Evolutionary conservation across 1,284 basidiomycete species (phyloP).

Genomic region (Taiwanofungus camphoratus): DNA sequence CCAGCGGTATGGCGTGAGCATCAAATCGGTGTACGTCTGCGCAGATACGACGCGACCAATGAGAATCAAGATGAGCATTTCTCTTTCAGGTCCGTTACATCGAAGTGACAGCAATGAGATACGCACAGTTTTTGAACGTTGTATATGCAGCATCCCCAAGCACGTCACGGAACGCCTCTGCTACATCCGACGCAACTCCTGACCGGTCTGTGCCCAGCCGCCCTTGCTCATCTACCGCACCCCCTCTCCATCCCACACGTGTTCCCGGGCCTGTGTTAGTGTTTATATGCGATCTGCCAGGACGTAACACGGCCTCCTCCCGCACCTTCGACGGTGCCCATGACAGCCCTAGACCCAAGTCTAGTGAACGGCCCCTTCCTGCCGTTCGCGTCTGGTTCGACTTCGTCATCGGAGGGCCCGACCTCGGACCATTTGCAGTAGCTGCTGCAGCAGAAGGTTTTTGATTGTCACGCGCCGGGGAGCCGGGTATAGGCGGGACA

Average conservation of each 20-base stretch:
- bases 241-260: constrained; percentile 20
- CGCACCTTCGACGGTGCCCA: constrained; percentile 65
- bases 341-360: constrained; percentile 53
- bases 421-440: constrained; percentile 19
- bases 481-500: constrained; percentile 33
- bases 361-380: constrained; percentile 58
- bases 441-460: constrained; percentile 11
- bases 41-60: not conserved
- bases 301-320: constrained; percentile 53
- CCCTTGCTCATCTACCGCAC: constrained; percentile 26
- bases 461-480: constrained; percentile 28
- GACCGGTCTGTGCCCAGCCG: constrained; percentile 33
- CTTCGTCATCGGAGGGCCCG: constrained; percentile 31
- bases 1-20: constrained; percentile 65
- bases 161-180: constrained; percentile 54
- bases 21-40: constrained; percentile 52
- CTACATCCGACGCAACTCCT: constrained; percentile 41
- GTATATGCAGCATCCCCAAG: constrained; percentile 58
- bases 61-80: no score
- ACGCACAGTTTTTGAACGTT: constrained; percentile 66
- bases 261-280: not conserved
- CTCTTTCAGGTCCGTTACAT: no score
- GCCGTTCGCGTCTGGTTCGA: constrained; percentile 31
- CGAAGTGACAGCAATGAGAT: constrained; percentile 6
- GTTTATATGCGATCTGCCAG: not conserved